phyloP scores from a whole-genome alignment of 345 rosid species.

The Turritis glabra region DNA sequence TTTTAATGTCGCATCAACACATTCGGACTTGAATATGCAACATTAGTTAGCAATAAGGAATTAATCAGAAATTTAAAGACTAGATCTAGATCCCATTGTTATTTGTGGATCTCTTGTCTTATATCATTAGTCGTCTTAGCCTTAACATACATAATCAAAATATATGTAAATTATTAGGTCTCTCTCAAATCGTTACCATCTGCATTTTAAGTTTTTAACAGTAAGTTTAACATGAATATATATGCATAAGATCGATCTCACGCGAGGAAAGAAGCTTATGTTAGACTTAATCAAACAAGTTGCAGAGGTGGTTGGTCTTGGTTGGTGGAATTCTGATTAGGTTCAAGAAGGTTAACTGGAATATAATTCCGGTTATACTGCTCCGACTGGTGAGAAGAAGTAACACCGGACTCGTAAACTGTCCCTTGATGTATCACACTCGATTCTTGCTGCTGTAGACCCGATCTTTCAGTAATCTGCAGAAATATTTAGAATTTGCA shows the following conservation, averaged over 20 bases:
- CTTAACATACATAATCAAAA: neutral
- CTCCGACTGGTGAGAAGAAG: constrained; percentile 49
- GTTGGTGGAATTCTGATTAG: constrained; percentile 51
- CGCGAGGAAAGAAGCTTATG: constrained; percentile 31
- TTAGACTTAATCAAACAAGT: constrained; percentile 51
- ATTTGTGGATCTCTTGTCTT: neutral
- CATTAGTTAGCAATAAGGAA: neutral
- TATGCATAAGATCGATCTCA: constrained; percentile 27
- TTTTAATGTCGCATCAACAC: neutral
- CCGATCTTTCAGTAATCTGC: constrained; percentile 66
- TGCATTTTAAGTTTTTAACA: neutral
- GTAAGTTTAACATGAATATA: constrained; percentile 12
- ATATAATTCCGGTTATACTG: constrained; percentile 61
- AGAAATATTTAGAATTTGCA: neutral
- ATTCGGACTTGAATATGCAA: neutral
- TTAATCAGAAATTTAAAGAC: neutral
- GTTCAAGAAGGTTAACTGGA: constrained; percentile 61
- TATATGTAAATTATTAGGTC: constrained; percentile 22
- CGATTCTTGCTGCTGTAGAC: constrained; percentile 46
- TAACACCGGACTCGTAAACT: constrained; percentile 43
- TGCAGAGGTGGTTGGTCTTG: constrained; percentile 67
- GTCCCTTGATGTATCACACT: constrained; percentile 47
- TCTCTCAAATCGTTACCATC: constrained; percentile 26
- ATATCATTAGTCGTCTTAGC: neutral
- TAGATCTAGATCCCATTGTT: neutral